These are phyloP conservation scores for Hymenochaete sp. DNA, from an alignment of 1,284 basidiomycete genomes.

Conservation along the genomic window DNA sequence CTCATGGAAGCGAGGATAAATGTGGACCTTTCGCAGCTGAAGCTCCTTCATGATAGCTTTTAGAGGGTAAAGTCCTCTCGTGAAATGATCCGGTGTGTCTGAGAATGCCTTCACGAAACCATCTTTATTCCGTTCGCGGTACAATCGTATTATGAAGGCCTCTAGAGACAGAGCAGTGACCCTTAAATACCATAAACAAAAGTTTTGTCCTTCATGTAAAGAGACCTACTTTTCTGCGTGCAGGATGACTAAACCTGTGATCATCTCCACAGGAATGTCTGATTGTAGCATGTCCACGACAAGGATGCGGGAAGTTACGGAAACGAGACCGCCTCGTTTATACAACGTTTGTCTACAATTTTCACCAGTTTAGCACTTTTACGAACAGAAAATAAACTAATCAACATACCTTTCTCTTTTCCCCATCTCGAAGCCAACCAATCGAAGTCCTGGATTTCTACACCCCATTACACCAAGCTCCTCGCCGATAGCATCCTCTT, in stretches of 20 bases:
- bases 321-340: slow-evolving; percentile 81
- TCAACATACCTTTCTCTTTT: slow-evolving; percentile 66
- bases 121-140: slow-evolving; percentile 75
- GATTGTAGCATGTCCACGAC: slow-evolving; percentile 92
- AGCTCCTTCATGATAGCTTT: slow-evolving; percentile 91
- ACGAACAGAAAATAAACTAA: not conserved
- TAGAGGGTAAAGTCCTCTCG: slow-evolving; percentile 83
- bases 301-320: slow-evolving; percentile 89
- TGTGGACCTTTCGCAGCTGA: slow-evolving; percentile 78
- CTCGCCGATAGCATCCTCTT: slow-evolving; percentile 89
- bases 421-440: slow-evolving; percentile 78
- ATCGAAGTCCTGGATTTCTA: slow-evolving; percentile 74
- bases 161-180: slow-evolving; percentile 80
- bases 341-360: slow-evolving; percentile 72
- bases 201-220: not conserved
- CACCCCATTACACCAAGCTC: slow-evolving; percentile 91
- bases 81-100: slow-evolving; percentile 92
- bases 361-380: not conserved
- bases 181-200: slow-evolving; percentile 32
- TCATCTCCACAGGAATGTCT: slow-evolving; percentile 75
- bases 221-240: slow-evolving; percentile 78
- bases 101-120: slow-evolving; percentile 97
- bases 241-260: slow-evolving; percentile 90
- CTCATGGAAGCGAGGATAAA: slow-evolving; percentile 92
- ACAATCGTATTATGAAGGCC: slow-evolving; percentile 86